Conservation (phyloP, 805 yeast genomes). For the Cyberlindnera americana region DNA sequence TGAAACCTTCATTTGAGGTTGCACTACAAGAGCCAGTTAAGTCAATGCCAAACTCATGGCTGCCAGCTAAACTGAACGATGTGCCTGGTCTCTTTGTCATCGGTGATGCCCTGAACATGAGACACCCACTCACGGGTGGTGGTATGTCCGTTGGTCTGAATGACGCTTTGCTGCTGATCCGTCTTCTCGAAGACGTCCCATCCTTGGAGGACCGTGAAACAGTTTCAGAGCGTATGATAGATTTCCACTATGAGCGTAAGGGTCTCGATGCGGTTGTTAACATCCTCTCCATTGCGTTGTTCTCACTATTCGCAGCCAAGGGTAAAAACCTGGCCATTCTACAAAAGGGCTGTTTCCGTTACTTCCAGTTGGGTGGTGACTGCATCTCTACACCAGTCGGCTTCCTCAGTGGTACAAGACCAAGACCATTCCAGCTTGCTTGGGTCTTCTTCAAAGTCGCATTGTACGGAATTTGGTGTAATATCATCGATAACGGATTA, state of each 20-base stretch:
- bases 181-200: constrained; percentile 50
- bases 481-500: constrained; percentile 63
- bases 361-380: constrained; percentile 81
- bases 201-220: constrained; percentile 55
- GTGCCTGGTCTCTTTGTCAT: constrained; percentile 74
- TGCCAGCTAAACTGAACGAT: constrained; percentile 71
- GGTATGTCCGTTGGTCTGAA: constrained; percentile 98
- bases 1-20: constrained; percentile 62
- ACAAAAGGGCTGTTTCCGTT: constrained; percentile 85
- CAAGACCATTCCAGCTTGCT: constrained; percentile 70
- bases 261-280: constrained; percentile 79
- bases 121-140: constrained; percentile 98
- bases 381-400: constrained; percentile 78
- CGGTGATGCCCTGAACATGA: constrained; percentile 95
- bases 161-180: constrained; percentile 71
- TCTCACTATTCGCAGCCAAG: constrained; percentile 87
- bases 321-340: constrained; percentile 57
- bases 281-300: constrained; percentile 86
- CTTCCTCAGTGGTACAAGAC: constrained; percentile 76
- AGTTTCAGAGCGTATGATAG: constrained; percentile 53
- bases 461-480: constrained; percentile 70
- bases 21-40: constrained; percentile 65
- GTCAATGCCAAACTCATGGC: constrained; percentile 91
- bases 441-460: constrained; percentile 91
- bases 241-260: constrained; percentile 79